These are phyloP conservation scores for Aphanomyces cochlioides DNA, from an alignment of 352 stramenopile species.

Conservation along the genomic window DNA sequence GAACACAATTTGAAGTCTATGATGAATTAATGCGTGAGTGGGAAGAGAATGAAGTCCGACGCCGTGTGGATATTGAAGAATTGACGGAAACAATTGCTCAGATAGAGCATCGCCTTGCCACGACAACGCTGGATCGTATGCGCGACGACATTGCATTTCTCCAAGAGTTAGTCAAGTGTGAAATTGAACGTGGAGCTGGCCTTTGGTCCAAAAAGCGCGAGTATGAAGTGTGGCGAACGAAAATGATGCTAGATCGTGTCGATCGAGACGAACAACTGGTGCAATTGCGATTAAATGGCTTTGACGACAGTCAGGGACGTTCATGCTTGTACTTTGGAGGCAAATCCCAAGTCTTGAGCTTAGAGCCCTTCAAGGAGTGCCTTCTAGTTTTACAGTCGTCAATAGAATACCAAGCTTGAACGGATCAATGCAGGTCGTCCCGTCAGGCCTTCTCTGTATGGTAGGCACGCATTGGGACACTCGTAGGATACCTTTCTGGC, in stretches of 20 bases:
- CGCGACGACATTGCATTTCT: constrained; percentile 1
- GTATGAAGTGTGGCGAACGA: constrained; percentile 28
- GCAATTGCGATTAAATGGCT: too few species aligned
- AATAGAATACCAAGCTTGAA: too few species aligned
- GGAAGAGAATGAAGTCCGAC: constrained; percentile 8
- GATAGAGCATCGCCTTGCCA: not conserved
- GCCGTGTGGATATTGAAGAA: not conserved
- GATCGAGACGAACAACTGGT: not conserved
- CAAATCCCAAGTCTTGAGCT: too few species aligned
- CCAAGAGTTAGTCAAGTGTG: not conserved
- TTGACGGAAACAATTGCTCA: constrained; percentile 1
- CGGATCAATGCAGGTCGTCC: too few species aligned
- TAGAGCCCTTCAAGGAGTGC: too few species aligned
- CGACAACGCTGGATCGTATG: not conserved
- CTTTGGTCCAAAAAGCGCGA: constrained; percentile 25
- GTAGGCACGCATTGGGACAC: not conserved
- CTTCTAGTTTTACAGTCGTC: too few species aligned
- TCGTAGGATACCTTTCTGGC: not conserved
- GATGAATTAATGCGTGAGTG: constrained; percentile 13
- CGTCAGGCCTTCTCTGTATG: too few species aligned
- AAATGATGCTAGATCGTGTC: constrained; percentile 23
- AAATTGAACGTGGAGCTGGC: constrained; percentile 14
- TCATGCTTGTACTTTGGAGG: too few species aligned
- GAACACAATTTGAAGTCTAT: constrained; percentile 18
- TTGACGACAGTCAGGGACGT: too few species aligned